These are phyloP conservation scores for Paspalum notatum DNA, from an alignment of 176 grass and related monocot species.

Conservation along the genomic window DNA sequence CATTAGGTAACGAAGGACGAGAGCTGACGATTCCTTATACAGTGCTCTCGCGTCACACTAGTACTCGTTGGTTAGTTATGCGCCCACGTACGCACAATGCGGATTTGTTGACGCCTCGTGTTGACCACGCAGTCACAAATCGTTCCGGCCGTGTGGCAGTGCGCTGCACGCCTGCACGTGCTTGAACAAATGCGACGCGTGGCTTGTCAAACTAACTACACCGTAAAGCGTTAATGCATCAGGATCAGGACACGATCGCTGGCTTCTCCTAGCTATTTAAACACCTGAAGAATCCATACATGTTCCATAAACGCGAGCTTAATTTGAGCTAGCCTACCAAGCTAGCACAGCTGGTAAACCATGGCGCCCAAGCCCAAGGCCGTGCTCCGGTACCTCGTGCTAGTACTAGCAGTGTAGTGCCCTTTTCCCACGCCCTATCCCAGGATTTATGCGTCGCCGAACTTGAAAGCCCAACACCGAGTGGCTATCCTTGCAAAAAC, in stretches of 20 bases:
- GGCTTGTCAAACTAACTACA: not conserved
- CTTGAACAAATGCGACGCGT: not conserved
- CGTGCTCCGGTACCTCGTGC: not conserved
- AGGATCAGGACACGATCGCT: not conserved
- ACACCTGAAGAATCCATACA: not conserved
- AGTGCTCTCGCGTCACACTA: too few species aligned
- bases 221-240: not conserved
- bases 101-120: not conserved
- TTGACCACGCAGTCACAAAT: not conserved
- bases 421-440: conserved; percentile 33
- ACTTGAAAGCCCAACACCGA: conserved; percentile 19
- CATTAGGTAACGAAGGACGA: too few species aligned
- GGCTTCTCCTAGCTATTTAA: conserved; percentile 7
- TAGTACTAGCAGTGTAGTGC: not conserved
- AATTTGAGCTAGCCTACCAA: too few species aligned
- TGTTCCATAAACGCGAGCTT: too few species aligned
- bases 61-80: not conserved
- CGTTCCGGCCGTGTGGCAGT: not conserved
- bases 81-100: not conserved
- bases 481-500: conserved; percentile 54
- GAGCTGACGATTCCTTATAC: too few species aligned
- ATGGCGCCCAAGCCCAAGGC: conserved; percentile 20
- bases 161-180: not conserved
- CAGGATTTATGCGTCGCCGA: conserved; percentile 68
- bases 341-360: not conserved